Evolutionary conservation across 441 rosid species (phyloP).

Genomic region (Erysimum cheiri): DNA sequence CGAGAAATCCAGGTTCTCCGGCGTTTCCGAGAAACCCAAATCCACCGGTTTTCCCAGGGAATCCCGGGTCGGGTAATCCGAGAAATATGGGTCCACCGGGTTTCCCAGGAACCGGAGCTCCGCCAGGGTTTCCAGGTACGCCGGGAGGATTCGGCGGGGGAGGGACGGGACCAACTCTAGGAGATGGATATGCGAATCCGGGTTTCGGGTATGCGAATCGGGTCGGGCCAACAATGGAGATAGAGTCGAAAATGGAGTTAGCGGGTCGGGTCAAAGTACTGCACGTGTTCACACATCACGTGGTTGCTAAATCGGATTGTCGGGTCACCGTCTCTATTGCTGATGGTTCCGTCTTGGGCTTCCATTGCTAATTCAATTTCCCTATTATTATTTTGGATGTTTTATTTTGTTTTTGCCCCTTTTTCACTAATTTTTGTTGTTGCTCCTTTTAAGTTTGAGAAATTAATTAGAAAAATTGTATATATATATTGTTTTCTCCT

Average conservation of each 20-base stretch:
- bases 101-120: constrained; percentile 18
- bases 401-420: not conserved
- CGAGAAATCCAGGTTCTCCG: constrained; percentile 28
- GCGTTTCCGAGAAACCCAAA: constrained; percentile 4
- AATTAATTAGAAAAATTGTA: constrained; percentile 35
- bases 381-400: not conserved
- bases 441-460: constrained; percentile 14
- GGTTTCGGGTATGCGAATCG: constrained; percentile 50
- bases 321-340: constrained; percentile 66
- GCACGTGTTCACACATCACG: constrained; percentile 79
- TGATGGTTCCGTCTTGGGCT: constrained; percentile 87
- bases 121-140: constrained; percentile 29
- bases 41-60: constrained; percentile 35
- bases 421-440: constrained; percentile 37
- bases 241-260: constrained; percentile 78
- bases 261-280: constrained; percentile 88
- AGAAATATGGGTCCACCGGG: constrained; percentile 10
- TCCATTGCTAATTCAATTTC: constrained; percentile 65
- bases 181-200: constrained; percentile 48
- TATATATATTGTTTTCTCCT: not conserved
- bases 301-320: constrained; percentile 67
- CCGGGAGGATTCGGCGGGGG: constrained; percentile 42
- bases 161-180: constrained; percentile 38
- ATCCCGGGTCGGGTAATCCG: constrained; percentile 32
- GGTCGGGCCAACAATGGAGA: constrained; percentile 84